Conservation (phyloP, 306 rosid genomes). For the Citrullus colocynthis region DNA sequence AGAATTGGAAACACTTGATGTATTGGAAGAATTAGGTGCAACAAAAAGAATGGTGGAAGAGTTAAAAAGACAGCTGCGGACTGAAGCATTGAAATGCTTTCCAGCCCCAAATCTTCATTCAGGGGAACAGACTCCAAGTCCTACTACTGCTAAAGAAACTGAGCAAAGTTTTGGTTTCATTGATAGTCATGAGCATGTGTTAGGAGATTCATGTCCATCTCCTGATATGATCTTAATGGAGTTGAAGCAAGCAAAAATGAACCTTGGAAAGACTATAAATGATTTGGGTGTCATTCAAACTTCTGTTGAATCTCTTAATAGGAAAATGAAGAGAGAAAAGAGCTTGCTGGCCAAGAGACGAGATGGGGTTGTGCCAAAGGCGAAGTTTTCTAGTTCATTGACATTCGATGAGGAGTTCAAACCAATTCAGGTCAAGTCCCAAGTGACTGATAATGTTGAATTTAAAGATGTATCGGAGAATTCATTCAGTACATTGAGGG, state of each 20-base stretch:
- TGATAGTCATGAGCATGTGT: slow-evolving; percentile 20
- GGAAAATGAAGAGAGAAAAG: slow-evolving; percentile 75
- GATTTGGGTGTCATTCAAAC: slow-evolving; percentile 76
- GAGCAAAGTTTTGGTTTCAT: slow-evolving; percentile 17
- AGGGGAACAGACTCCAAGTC: slow-evolving; percentile 22
- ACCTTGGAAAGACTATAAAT: slow-evolving; percentile 67
- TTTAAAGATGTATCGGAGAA: background rate
- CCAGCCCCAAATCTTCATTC: slow-evolving; percentile 19
- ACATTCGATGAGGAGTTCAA: background rate
- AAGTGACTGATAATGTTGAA: background rate
- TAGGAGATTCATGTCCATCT: slow-evolving; percentile 36
- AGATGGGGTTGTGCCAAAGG: background rate
- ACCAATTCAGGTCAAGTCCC: background rate
- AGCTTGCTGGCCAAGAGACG: slow-evolving; percentile 51
- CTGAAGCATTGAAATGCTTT: slow-evolving; percentile 52
- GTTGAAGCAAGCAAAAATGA: slow-evolving; percentile 63
- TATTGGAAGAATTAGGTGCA: slow-evolving; percentile 81
- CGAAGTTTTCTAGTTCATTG: background rate
- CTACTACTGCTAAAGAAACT: slow-evolving; percentile 47
- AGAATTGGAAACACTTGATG: slow-evolving; percentile 91
- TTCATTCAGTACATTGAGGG: background rate
- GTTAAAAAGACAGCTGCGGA: slow-evolving; percentile 64
- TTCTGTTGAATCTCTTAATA: slow-evolving; percentile 62
- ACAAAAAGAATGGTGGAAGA: slow-evolving; percentile 77
- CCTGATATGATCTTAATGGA: slow-evolving; percentile 60